These are phyloP conservation scores for Breynia disticha DNA, from an alignment of 441 rosid genomes.

Conservation along the genomic window DNA sequence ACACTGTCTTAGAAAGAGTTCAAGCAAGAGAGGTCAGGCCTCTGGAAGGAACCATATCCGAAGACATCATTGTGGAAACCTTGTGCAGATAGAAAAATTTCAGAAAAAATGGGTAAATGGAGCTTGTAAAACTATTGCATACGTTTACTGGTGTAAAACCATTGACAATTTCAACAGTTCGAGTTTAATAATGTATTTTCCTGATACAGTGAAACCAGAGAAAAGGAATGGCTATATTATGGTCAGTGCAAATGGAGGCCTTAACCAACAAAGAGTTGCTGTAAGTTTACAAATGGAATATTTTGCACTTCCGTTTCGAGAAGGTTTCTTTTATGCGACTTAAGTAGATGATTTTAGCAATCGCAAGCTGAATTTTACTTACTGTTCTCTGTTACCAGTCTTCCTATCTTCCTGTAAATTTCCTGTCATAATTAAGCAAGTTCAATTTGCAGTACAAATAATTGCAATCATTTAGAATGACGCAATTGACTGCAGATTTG, in stretches of 20 bases:
- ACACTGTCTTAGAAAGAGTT: slow-evolving; percentile 40
- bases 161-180: too few relatives aligned
- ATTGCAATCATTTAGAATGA: not conserved
- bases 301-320: too few relatives aligned
- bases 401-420: too few relatives aligned
- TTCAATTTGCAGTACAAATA: too few relatives aligned
- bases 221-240: slow-evolving; percentile 56
- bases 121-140: not conserved
- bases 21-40: slow-evolving; percentile 35
- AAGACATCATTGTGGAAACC: slow-evolving; percentile 71
- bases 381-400: too few relatives aligned
- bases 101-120: slow-evolving; percentile 24
- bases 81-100: slow-evolving; percentile 44
- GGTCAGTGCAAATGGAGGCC: slow-evolving; percentile 91
- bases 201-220: slow-evolving; percentile 35
- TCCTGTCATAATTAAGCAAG: too few relatives aligned
- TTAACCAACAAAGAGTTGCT: slow-evolving; percentile 92
- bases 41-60: slow-evolving; percentile 44
- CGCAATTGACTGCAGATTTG: slow-evolving; percentile 45
- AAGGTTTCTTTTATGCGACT: not conserved
- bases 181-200: not conserved
- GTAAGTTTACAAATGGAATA: slow-evolving; percentile 35
- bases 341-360: too few relatives aligned
- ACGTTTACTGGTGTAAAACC: not conserved
- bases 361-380: too few relatives aligned